Conservation (phyloP, 805 yeast species). For the Debaryomyces hansenii region DNA sequence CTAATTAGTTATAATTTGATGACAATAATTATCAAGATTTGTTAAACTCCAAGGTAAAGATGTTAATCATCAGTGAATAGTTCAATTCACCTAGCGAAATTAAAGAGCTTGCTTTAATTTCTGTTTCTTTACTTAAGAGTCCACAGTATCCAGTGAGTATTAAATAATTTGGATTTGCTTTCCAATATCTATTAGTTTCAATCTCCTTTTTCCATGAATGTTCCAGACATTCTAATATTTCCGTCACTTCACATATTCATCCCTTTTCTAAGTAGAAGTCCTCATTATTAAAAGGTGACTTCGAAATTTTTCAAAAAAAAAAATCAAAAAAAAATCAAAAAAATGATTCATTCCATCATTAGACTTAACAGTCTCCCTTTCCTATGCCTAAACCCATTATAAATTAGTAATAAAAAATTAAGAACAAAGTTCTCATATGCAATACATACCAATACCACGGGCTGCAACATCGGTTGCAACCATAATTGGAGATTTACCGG, state of each 20-base stretch:
- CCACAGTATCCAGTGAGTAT: slow-evolving; percentile 4
- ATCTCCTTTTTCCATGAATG: slow-evolving; percentile 3
- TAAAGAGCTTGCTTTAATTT: neutral
- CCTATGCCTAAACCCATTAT: slow-evolving; percentile 9
- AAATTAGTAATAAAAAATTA: slow-evolving; percentile 5
- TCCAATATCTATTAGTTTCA: slow-evolving; percentile 1
- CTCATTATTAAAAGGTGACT: neutral
- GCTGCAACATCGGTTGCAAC: slow-evolving; percentile 99
- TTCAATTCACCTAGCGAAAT: neutral
- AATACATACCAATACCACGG: slow-evolving; percentile 97
- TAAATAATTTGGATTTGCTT: slow-evolving; percentile 1
- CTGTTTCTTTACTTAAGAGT: slow-evolving; percentile 1
- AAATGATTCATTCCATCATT: neutral
- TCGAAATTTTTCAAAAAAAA: neutral
- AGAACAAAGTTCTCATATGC: slow-evolving; percentile 13
- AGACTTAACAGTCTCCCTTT: neutral
- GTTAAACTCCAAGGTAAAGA: neutral
- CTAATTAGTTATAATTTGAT: neutral
- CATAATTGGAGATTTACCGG: slow-evolving; percentile 94
- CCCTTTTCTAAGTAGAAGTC: slow-evolving; percentile 1
- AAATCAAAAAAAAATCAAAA: neutral
- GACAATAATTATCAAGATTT: neutral
- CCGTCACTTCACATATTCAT: slow-evolving; percentile 1
- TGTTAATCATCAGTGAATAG: neutral
- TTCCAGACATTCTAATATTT: slow-evolving; percentile 1